phyloP scores from a whole-genome alignment of 768 basidiomycete species.

The Lanmaoa pseudosensibilis region DNA sequence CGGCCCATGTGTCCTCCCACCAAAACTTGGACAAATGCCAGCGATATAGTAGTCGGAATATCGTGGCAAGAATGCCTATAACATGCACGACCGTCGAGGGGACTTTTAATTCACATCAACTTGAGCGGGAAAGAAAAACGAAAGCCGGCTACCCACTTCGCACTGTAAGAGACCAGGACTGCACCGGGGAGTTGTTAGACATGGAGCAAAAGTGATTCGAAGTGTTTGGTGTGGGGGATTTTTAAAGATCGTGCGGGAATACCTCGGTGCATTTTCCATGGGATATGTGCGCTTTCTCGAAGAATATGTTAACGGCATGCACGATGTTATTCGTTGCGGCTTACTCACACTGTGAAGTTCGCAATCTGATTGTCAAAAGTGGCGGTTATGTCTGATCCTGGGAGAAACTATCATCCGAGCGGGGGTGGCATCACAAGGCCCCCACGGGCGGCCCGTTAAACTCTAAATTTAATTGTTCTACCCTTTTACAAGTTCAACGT shows the following conservation, averaged over 20 bases:
- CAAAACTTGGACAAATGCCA: slow-evolving; percentile 18
- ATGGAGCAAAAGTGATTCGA: neutral
- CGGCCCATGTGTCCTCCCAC: slow-evolving; percentile 33
- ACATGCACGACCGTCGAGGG: slow-evolving; percentile 17
- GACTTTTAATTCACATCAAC: slow-evolving; percentile 6
- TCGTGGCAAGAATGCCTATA: slow-evolving; percentile 21
- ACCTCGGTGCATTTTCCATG: neutral
- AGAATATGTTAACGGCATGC: slow-evolving; percentile 2
- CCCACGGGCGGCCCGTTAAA: neutral
- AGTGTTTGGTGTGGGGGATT: neutral
- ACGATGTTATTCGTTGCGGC: neutral
- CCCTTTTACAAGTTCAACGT: too few relatives aligned
- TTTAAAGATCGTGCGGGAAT: neutral
- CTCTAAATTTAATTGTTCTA: too few relatives aligned
- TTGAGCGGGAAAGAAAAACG: neutral
- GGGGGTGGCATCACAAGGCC: neutral
- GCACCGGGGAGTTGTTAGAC: neutral
- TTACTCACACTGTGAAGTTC: neutral
- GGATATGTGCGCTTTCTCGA: neutral
- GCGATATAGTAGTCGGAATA: slow-evolving; percentile 23
- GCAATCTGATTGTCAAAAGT: neutral
- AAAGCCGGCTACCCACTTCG: slow-evolving; percentile 7
- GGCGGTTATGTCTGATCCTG: neutral
- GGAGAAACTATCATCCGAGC: neutral
- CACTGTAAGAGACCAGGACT: slow-evolving; percentile 11